Base-by-base conservation (phyloP, 2,329 filamentous ascomycete species). In the Aspergillus hiratsukae region DNA sequence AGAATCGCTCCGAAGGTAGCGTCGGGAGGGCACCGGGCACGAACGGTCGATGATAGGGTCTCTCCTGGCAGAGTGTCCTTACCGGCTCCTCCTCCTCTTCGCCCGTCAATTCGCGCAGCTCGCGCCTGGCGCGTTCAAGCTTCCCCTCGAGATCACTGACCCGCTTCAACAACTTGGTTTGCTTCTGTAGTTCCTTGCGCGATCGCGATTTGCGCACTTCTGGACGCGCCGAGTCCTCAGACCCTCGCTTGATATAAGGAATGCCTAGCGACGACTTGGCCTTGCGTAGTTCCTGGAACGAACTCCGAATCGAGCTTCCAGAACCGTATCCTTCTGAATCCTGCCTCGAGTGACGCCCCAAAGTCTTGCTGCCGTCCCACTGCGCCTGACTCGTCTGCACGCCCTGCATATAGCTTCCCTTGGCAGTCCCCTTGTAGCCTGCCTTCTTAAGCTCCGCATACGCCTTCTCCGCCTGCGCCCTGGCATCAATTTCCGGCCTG, bases 131-230 rank as follows among this genome's bases (percentile, higher is more conserved):
- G 37, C 77, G 75, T 17, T 81, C 74, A 29, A 87, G 76, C 65
- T 86, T 85, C 11, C 74, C 68, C 62, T 87, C 84, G 11, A 87
- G 76, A 60, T 86, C 79, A 61, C 82, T 85, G 29, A 87, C 83
- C 52, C 82, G 78, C 70, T 84, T 85, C 43, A 78, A 73, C 31
- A 87, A 71, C 59, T 83, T 84, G 56, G 79, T 75, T 62, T 86
- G 81, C 63, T 79, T 81, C 51, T 80, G 75, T 5, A 86, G 70
- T 52, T 86, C 83, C 61, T 80, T 81, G 63, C 80, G 81, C 2
- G 81, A 84, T 2, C 77, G 76, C 25, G 80, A 76, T 43, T 75
- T 76, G 56, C 76, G 77, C 35, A 82, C 66, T 17, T 64, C 65
- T 7, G 58, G 57, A 3, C 50, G 55, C 10, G 68, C 68, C 8